Percentiles rank a stretch among this genome's conserved stretches.
Evolutionary conservation across 2,329 filamentous ascomycete species (phyloP).

Genomic region (Scortechinia acanthostroma): DNA sequence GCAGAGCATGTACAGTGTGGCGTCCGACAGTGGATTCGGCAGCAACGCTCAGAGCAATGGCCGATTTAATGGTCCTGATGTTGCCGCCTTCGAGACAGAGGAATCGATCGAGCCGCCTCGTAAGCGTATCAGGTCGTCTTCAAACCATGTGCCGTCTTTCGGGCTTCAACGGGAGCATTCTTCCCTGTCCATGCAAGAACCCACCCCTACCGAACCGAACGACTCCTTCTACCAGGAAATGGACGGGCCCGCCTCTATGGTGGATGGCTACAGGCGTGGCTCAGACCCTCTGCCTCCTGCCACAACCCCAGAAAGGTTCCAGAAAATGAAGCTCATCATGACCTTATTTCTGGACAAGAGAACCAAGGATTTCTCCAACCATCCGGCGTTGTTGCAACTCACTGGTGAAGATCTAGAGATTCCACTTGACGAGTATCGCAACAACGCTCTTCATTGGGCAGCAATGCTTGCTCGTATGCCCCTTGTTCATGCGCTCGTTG

Average conservation of each 20-base stretch:
- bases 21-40: conserved; percentile 44
- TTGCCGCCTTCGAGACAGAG: conserved; percentile 10
- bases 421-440: conserved; percentile 52
- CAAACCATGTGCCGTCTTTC: neutral
- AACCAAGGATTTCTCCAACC: conserved; percentile 49
- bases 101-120: neutral
- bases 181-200: neutral
- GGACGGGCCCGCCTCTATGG: neutral
- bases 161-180: neutral
- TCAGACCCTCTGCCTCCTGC: neutral
- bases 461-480: conserved; percentile 55
- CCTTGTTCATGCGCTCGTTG: conserved; percentile 47
- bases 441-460: conserved; percentile 63
- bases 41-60: conserved; percentile 33
- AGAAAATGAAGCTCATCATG: conserved; percentile 3
- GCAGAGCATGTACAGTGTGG: conserved; percentile 46
- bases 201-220: neutral
- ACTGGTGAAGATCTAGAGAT: conserved; percentile 56
- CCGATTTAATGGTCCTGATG: neutral
- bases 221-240: conserved; percentile 1
- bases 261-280: neutral
- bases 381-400: conserved; percentile 50
- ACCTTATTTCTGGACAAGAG: conserved; percentile 28
- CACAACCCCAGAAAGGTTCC: neutral
- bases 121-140: neutral